These are phyloP conservation scores for Panicum miliaceum DNA, from an alignment of 176 grass and related monocot genomes.

Conservation along the genomic window DNA sequence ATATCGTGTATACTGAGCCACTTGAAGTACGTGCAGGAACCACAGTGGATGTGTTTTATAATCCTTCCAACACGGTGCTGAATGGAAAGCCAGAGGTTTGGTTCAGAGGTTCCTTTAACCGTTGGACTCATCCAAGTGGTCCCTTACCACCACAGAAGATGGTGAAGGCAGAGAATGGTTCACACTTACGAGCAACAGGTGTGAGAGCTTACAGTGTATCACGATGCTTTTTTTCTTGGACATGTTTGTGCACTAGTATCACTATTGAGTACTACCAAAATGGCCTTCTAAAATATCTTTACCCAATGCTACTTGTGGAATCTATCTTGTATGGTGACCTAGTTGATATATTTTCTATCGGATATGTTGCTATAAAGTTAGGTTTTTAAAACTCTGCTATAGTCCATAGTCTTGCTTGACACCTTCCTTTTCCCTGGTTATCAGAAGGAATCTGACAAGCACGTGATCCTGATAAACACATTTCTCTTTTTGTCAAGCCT, in stretches of 20 bases:
- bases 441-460: conserved; percentile 15
- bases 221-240: neutral
- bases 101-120: conserved; percentile 92
- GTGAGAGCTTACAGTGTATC: neutral
- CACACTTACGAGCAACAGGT: conserved; percentile 85
- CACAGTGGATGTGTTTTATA: conserved; percentile 77
- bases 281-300: neutral
- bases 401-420: conserved; percentile 19
- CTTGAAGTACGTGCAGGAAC: conserved; percentile 81
- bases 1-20: conserved; percentile 92
- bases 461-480: conserved; percentile 23
- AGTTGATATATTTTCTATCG: neutral
- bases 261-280: conserved; percentile 17
- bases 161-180: conserved; percentile 63
- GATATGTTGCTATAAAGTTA: conserved; percentile 4
- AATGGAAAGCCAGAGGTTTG: conserved; percentile 86
- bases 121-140: conserved; percentile 77
- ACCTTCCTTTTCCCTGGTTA: neutral
- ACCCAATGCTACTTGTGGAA: conserved; percentile 14
- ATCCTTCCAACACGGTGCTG: conserved; percentile 88
- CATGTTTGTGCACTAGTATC: conserved; percentile 20
- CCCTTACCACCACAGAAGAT: conserved; percentile 85
- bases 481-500: neutral
- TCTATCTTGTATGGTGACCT: conserved; percentile 20
- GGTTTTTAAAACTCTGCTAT: neutral